phyloP scores from a whole-genome alignment of 2,329 filamentous ascomycete genomes.

The Hansfordia pulvinata region DNA sequence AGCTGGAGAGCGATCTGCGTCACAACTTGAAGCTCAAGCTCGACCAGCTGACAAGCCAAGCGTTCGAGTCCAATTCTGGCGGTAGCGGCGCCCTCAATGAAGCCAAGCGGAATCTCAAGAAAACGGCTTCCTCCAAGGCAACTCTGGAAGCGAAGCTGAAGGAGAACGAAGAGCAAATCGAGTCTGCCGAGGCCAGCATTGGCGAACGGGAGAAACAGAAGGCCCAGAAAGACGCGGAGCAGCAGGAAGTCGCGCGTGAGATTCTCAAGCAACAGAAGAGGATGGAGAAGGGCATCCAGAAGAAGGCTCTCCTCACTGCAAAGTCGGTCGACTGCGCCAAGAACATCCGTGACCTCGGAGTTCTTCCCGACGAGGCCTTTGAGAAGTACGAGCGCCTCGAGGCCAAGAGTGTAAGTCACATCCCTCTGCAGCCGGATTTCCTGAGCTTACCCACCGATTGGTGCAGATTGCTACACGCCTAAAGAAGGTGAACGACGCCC shows the following conservation, averaged over 20 bases:
- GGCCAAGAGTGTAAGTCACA: conserved; percentile 51
- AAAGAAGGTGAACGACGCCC: conserved; percentile 79
- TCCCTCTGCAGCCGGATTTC: background rate
- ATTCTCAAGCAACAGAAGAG: conserved; percentile 80
- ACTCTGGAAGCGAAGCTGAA: conserved; percentile 55
- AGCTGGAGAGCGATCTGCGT: conserved; percentile 76
- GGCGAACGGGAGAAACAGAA: conserved; percentile 26
- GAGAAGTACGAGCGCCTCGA: conserved; percentile 79
- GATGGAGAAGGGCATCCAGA: conserved; percentile 85
- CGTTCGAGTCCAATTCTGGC: conserved; percentile 51
- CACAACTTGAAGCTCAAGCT: conserved; percentile 79
- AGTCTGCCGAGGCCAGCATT: conserved; percentile 29
- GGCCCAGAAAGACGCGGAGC: conserved; percentile 52
- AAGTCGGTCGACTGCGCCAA: conserved; percentile 71
- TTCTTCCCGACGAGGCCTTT: conserved; percentile 86
- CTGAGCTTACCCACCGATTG: conserved; percentile 8
- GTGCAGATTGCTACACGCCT: conserved; percentile 50
- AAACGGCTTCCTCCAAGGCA: conserved; percentile 54
- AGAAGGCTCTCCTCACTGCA: conserved; percentile 65
- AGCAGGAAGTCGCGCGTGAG: conserved; percentile 61
- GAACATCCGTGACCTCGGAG: conserved; percentile 85
- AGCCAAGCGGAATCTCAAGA: conserved; percentile 68
- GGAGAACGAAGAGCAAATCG: conserved; percentile 64
- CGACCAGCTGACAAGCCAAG: conserved; percentile 70
- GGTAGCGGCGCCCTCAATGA: conserved; percentile 60